A percentile compares a stretch with the other conserved stretches of the same genome.
phyloP scores from a whole-genome alignment of 1,284 basidiomycete species.

The Apiotrichum domesticum region DNA sequence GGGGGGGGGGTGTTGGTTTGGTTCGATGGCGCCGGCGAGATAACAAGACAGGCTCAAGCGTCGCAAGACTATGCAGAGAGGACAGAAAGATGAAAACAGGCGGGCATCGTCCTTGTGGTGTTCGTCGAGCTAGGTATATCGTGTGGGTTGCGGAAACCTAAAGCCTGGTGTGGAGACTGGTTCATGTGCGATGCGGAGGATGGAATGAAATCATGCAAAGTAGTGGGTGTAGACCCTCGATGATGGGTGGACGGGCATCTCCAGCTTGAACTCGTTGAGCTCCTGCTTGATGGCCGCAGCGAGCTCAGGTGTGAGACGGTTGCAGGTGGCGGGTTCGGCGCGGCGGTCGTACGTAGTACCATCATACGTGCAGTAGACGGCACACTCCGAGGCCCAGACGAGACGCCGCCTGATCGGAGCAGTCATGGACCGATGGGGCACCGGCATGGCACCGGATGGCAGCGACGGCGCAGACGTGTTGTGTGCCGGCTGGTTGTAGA shows the following conservation, averaged over 20 bases:
- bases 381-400: slow-evolving; percentile 83
- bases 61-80: not conserved
- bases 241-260: slow-evolving; percentile 90
- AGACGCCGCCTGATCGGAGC: slow-evolving; percentile 55
- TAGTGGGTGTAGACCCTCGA: slow-evolving; percentile 73
- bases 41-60: not conserved
- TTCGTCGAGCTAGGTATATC: not conserved
- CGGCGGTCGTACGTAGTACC: slow-evolving; percentile 84
- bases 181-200: not conserved
- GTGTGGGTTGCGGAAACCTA: not conserved
- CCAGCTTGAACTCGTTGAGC: slow-evolving; percentile 94
- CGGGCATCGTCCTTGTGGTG: not conserved
- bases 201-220: slow-evolving; percentile 49
- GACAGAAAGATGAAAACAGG: not conserved
- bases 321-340: slow-evolving; percentile 95
- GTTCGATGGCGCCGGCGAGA: slow-evolving; percentile 1
- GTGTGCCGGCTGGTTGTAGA: slow-evolving; percentile 24
- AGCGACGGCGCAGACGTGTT: slow-evolving; percentile 74
- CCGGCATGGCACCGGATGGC: slow-evolving; percentile 53
- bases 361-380: slow-evolving; percentile 93
- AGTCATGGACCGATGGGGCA: slow-evolving; percentile 28
- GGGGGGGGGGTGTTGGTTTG: not conserved
- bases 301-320: slow-evolving; percentile 84
- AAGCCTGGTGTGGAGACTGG: not conserved
- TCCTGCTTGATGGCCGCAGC: slow-evolving; percentile 96